Evolutionary conservation across 1,284 basidiomycete species (phyloP), one percentile per base, ranked within the genome.

Genomic region (Mixia osmundae): DNA sequence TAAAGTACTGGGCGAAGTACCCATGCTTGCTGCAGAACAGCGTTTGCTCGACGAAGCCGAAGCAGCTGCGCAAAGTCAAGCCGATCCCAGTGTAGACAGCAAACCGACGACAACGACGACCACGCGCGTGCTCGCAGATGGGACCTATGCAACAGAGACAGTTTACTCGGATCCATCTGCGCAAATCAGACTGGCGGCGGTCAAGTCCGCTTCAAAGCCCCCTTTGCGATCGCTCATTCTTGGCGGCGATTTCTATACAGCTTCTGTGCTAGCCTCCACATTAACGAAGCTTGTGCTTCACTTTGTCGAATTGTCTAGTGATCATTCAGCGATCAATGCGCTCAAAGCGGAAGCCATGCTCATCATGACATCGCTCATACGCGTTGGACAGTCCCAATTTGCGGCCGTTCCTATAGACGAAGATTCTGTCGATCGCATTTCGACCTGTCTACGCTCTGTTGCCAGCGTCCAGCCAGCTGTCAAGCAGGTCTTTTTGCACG

Each of bases 191-290:
- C 57, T 79, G 36, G 78, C 87, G 46, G 71, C 73, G 26, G 74
- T 78, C 44, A 83, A 83, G 55, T 67, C 75, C 21, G 76, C 80
- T 20, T 61, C 71, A 16, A 95, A 94, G 59, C 89, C 89, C 2
- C 85, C 87, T 22, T 61, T 97, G 35, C 64, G 91, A 52, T 69
- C 80, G 3, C 61, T 97, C 29, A 71, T 99, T 36, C 66, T 99
- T 30, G 77, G 78, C 23, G 91, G 91, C 22, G 91, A 97, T 59
- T 97, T 91, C 61, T 99, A 85, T 61, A 97, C 87, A 10, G 85
- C 78, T 5, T 66, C 80, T 3, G 83, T 91, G 3, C 66, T 97
- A 18, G 73, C 85, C 9, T 69, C 77, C 25, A 75, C 87, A 1
- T 60, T 97, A 42, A 80, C 83, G 38, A 97, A 97, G 60, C 68